Base-by-base conservation (phyloP, 306 rosid species). In the Cicer chorassanicum region DNA sequence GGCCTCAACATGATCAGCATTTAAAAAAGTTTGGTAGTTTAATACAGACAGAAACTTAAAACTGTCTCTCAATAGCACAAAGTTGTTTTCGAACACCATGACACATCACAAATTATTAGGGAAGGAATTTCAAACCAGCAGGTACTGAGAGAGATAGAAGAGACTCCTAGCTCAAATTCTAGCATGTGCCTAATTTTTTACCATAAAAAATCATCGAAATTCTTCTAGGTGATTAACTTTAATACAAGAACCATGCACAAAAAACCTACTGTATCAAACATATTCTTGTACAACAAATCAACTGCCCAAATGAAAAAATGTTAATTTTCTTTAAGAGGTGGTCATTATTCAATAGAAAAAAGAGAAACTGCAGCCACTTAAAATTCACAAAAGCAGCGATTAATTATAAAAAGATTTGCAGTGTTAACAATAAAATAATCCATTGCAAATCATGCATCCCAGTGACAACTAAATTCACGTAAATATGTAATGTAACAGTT, bases 401-500 rank as follows among this genome's bases (percentile, higher is more conserved):
- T 45, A 39, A 24, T 15, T 36, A 1, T 1, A 71, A 12, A 42
- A 12, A 50, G 55, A 36, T 8, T 15, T 45, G 18, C 10, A 6
- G 8, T 10, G 48, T 68, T 75, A 54, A 42, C 66, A 66, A 66
- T 15, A 59, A 73, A 42, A 40, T 40, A 73, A 15, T 16, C 12
- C 14, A 50, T 54, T 34, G 46, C 24, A 74, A 50, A 59, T 15
- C 5, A 68, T 12, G 38, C 13, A 14, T 24, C 60, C 29, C 13
- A 29, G 36, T 29, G 36, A 48, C 86, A 75, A 71, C 72, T 50
- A 59, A 38, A 46, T 65, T 74, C 68, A 61, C 9, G 1, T 18
- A 0, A 63, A 7, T 60, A 21, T 21, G 41, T 59, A 45, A 77
- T 50, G 55, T 13, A 59, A 48, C 7, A 40, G 70, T 18, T 38